Percentiles rank a stretch among this genome's conserved stretches.
Evolutionary conservation across 148 eudicot genomes (phyloP).

Genomic region (Limonium bicolor): DNA sequence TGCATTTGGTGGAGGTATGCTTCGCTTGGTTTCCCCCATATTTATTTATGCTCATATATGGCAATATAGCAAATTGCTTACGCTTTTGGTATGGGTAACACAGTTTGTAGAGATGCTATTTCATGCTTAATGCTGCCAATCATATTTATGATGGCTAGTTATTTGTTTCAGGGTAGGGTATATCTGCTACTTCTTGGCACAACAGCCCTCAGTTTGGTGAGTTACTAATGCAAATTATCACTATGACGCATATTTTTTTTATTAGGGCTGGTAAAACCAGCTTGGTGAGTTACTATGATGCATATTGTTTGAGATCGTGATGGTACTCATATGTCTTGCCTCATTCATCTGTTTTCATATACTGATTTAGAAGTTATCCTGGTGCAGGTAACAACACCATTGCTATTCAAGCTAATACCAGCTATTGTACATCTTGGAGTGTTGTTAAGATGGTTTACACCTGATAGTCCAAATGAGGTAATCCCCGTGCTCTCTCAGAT

Average conservation of each 20-base stretch:
- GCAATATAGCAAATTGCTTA: too few species aligned
- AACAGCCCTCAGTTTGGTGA: slow-evolving; percentile 92
- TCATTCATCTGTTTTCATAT: background rate
- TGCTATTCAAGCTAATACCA: slow-evolving; percentile 91
- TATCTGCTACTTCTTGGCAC: slow-evolving; percentile 83
- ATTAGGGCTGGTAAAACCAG: too few species aligned
- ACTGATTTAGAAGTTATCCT: background rate
- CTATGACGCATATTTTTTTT: background rate
- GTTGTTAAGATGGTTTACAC: slow-evolving; percentile 82
- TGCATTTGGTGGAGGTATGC: slow-evolving; percentile 92
- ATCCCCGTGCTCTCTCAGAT: slow-evolving; percentile 2
- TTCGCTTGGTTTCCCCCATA: too few species aligned
- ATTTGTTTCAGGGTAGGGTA: slow-evolving; percentile 56
- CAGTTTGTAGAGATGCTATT: too few species aligned
- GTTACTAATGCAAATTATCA: background rate
- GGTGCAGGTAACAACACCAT: slow-evolving; percentile 87
- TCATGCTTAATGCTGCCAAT: too few species aligned
- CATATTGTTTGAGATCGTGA: background rate
- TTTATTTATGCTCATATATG: too few species aligned
- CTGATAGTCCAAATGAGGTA: slow-evolving; percentile 76
- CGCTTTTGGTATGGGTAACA: too few species aligned
- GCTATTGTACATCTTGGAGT: slow-evolving; percentile 94
- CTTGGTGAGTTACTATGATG: background rate
- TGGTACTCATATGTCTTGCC: background rate
- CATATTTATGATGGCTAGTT: too few species aligned